phyloP scores from a whole-genome alignment of 768 basidiomycete genomes.

The Rhizopogon vesiculosus region DNA sequence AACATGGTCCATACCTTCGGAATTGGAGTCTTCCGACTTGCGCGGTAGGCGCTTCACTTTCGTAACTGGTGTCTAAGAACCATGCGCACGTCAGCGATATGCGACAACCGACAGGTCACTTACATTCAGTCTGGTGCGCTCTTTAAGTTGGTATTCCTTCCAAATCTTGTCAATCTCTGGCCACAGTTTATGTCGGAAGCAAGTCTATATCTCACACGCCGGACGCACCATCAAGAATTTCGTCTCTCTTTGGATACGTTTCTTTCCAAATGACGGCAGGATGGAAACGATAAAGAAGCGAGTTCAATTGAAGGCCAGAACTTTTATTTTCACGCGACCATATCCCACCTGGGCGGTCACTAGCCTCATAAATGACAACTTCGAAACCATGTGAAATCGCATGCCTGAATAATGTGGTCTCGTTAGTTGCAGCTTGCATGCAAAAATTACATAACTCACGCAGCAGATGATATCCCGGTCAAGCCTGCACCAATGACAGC shows the following conservation, averaged over 20 bases:
- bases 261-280: constrained; percentile 34
- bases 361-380: constrained; percentile 44
- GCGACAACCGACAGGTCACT: background rate
- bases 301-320: constrained; percentile 47
- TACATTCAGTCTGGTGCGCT: constrained; percentile 40
- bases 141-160: constrained; percentile 45
- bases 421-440: background rate
- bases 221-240: constrained; percentile 39
- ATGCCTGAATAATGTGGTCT: constrained; percentile 22
- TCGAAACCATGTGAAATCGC: constrained; percentile 48
- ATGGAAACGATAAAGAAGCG: constrained; percentile 5
- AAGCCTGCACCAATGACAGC: constrained; percentile 48
- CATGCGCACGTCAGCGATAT: too few species aligned
- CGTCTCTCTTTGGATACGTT: constrained; percentile 44
- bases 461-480: constrained; percentile 49
- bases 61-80: constrained; percentile 28
- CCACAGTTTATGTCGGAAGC: too few species aligned
- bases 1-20: background rate
- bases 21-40: constrained; percentile 8
- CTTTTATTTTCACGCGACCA: constrained; percentile 51
- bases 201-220: too few species aligned
- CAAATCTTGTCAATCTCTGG: constrained; percentile 39
- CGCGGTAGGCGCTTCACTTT: constrained; percentile 26
- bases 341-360: constrained; percentile 36
- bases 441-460: constrained; percentile 20